These are phyloP conservation scores for Albophoma yamanashiensis DNA, from an alignment of 2,329 filamentous ascomycete species.

Conservation along the genomic window DNA sequence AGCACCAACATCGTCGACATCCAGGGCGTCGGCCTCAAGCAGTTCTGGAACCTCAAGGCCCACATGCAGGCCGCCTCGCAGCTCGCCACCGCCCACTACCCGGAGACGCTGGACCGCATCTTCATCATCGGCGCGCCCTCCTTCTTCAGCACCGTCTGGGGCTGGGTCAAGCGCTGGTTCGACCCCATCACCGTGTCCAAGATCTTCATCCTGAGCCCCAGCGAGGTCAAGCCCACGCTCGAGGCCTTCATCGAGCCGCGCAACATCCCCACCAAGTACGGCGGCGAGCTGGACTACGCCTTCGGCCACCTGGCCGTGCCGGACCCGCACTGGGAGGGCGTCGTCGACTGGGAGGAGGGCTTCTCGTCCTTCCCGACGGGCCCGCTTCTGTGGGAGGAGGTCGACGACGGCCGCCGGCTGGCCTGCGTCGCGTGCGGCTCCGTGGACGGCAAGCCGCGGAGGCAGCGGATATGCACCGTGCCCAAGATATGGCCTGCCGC, in stretches of 20 bases:
- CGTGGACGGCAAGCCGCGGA: conserved; percentile 30
- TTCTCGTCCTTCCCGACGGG: conserved; percentile 43
- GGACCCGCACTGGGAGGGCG: conserved; percentile 48
- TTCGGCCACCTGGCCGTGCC: conserved; percentile 67
- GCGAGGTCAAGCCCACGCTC: conserved; percentile 68
- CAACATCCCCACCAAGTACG: conserved; percentile 84
- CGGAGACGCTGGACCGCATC: conserved; percentile 66
- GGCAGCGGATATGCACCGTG: conserved; percentile 40
- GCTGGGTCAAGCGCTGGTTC: conserved; percentile 94
- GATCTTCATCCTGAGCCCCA: conserved; percentile 74
- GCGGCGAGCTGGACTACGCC: conserved; percentile 72
- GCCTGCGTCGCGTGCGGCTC: conserved; percentile 44
- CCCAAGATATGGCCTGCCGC: conserved; percentile 24
- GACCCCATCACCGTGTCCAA: conserved; percentile 90
- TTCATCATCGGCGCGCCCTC: conserved; percentile 76
- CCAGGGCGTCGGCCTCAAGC: conserved; percentile 73
- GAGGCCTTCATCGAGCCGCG: conserved; percentile 69
- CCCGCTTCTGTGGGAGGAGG: conserved; percentile 44
- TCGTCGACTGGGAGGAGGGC: conserved; percentile 41
- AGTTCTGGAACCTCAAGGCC: conserved; percentile 89
- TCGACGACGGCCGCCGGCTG: conserved; percentile 30
- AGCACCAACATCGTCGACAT: conserved; percentile 96
- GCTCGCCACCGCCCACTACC: conserved; percentile 87
- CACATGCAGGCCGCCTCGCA: conserved; percentile 92
- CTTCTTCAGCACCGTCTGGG: conserved; percentile 91